phyloP scores from a whole-genome alignment of 75 land plant genomes.

The Azolla pinnata region DNA sequence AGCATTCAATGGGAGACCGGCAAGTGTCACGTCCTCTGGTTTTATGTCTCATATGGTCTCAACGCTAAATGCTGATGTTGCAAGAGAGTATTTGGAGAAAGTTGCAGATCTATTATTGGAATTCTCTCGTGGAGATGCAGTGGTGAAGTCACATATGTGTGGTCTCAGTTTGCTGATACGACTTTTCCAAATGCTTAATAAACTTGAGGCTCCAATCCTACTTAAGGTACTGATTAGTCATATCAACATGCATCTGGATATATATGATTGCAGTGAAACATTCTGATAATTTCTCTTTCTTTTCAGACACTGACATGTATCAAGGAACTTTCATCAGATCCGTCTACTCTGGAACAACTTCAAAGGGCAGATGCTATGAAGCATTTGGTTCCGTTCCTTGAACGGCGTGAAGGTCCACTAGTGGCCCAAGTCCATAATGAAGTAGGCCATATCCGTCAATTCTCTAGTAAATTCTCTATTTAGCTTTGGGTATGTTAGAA shows the following conservation, averaged over 20 bases:
- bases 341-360: constrained; percentile 75
- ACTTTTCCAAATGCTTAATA: constrained; percentile 92
- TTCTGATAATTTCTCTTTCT: neutral
- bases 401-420: constrained; percentile 67
- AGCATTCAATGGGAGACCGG: constrained; percentile 74
- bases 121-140: constrained; percentile 76
- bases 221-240: constrained; percentile 53
- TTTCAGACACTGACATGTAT: constrained; percentile 82
- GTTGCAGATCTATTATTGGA: constrained; percentile 91
- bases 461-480: neutral
- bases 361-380: constrained; percentile 99
- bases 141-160: constrained; percentile 83
- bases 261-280: neutral
- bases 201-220: constrained; percentile 84
- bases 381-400: constrained; percentile 88
- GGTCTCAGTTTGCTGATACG: constrained; percentile 74
- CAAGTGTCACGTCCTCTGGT: constrained; percentile 91
- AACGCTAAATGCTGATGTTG: constrained; percentile 72
- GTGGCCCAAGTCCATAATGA: constrained; percentile 78
- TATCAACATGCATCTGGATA: neutral
- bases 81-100: constrained; percentile 79
- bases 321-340: constrained; percentile 84
- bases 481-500: neutral
- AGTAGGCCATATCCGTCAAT: constrained; percentile 26
- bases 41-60: constrained; percentile 75